phyloP scores from a whole-genome alignment of 2,329 filamentous ascomycete species.

The Pseudogymnoascus sp. region DNA sequence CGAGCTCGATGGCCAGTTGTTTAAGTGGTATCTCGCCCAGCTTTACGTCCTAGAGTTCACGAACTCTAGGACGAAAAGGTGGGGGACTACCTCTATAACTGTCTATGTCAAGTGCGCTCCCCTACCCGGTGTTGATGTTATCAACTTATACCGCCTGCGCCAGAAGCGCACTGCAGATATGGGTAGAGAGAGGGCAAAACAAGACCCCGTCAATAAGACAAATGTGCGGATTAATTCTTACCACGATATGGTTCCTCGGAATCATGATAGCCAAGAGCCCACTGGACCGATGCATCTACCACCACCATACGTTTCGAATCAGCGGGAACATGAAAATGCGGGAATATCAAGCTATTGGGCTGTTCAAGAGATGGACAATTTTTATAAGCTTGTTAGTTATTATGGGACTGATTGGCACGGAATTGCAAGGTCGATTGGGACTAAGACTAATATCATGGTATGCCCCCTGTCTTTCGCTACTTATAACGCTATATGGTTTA shows the following conservation, averaged over 20 bases:
- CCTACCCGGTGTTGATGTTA: slow-evolving; percentile 14
- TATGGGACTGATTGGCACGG: no score
- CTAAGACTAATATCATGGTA: no score
- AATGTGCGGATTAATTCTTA: neutral
- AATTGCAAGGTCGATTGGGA: no score
- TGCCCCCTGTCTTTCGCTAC: no score
- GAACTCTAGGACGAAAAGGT: slow-evolving; percentile 7
- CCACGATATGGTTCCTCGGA: neutral
- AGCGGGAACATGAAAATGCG: slow-evolving; percentile 14
- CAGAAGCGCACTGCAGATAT: no score
- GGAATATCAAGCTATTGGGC: slow-evolving; percentile 74
- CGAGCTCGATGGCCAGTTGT: slow-evolving; percentile 18
- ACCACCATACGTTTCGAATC: neutral
- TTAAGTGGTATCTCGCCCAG: slow-evolving; percentile 26
- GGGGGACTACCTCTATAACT: slow-evolving; percentile 22
- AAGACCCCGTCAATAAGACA: no score
- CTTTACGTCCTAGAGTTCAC: slow-evolving; percentile 16
- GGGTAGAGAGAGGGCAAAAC: no score
- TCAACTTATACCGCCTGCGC: slow-evolving; percentile 16
- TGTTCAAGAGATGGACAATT: slow-evolving; percentile 56
- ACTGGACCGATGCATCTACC: neutral
- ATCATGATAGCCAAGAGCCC: neutral
- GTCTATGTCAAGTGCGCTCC: slow-evolving; percentile 23
- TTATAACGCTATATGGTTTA: no score
- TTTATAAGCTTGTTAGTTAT: no score